Evolutionary conservation across 164 flowering plant species (phyloP), one percentile per base, ranked within the genome.

Genomic region (Annona cherimola): DNA sequence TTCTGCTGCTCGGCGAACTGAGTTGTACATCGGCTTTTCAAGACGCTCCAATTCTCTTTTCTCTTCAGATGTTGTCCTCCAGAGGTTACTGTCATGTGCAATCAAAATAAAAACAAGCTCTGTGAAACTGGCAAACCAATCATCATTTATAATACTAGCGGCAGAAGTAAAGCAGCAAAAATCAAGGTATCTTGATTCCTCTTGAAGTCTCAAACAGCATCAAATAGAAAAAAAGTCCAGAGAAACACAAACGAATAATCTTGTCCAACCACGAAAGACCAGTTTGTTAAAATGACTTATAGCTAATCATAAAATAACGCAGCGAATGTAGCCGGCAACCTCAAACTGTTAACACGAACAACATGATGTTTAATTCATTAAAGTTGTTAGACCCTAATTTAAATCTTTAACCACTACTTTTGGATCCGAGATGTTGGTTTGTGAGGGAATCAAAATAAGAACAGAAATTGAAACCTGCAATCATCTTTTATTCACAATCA

Each of bases 61-160:
- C 81, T 95, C 99, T 80, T 91, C 98, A 70, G 99, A 93, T 68
- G 98, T 95, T 44, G 88, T 85, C 81, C 99, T 89, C 99, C 99
- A 95, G 67, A 93, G 73, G 78, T 95, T 95, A 81, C 99, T 94
- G 75, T 59, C 6, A 71, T 0, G 57, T 5, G 20, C 44, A 43
- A 64, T 64, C 67, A 64, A 40, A 43, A 35, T 39, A n/a, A 67
- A 44, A n/a, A 60, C 50, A 46, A 71, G 20, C 45, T 5, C 69
- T 19, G 69, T 2, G 46, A 46, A 26, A 61, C 18, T n/a, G 67
- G 41, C 7, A 42, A 62, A 26, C 35, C 35, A 26, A 50, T 16
- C 14, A 4, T 20, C 1, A 45, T 26, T 26, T 26, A 26, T 26
- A 26, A 26, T 26, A 26, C 9, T 8, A 67, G 40, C 7, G 39